Evolutionary conservation across 2,329 filamentous ascomycete species (phyloP), one percentile per base, ranked within the genome.

Genomic region (Triangularia verruculosa): DNA sequence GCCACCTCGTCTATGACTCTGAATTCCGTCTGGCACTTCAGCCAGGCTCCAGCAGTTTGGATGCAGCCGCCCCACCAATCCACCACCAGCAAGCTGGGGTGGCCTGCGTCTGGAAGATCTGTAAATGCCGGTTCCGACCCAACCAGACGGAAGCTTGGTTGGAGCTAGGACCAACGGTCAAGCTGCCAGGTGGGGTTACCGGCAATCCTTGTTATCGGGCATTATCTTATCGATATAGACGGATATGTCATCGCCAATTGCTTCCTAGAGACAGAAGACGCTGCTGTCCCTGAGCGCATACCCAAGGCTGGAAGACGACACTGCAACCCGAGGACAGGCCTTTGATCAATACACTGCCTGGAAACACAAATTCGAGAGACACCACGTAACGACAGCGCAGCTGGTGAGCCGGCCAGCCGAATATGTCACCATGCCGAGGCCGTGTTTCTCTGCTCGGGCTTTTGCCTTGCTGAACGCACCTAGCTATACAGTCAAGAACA

Each of bases 351-450:
- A 32, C 30, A 12, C 5, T 32, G 30, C 2, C 30, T 39, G 13
- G 17, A 2, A n/a, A 3, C 34, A n/a, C 34, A n/a, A 3, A 39
- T 7, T n/a, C 4, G 4, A 8, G 13, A 6, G 20, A 47, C 1
- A 47, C 5, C 7, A 5, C 39, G 2, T 9, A 11, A 20, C 39
- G 6, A 47, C 39, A 20, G 39, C 39, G 39, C 39, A 47, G 39
- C 39, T 47, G 39, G 17, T 47, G 3, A 20, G 39, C n/a, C n/a
- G 39, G 28, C 53, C 67, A 53, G 15, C 47, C 67, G 52, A 67
- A 61, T 61, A 71, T 71, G 70, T 70, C 63, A 61, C 47, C 65
- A 71, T 71, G 69, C 63, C 69, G 56, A 61, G 61, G 34, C 60
- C 53, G 52, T 63, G 65, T 63, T 59, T 62, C 63, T 57, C 64